These are phyloP conservation scores for Camellia lanceoleosa DNA, from an alignment of 148 eudicot genomes.

Conservation along the genomic window DNA sequence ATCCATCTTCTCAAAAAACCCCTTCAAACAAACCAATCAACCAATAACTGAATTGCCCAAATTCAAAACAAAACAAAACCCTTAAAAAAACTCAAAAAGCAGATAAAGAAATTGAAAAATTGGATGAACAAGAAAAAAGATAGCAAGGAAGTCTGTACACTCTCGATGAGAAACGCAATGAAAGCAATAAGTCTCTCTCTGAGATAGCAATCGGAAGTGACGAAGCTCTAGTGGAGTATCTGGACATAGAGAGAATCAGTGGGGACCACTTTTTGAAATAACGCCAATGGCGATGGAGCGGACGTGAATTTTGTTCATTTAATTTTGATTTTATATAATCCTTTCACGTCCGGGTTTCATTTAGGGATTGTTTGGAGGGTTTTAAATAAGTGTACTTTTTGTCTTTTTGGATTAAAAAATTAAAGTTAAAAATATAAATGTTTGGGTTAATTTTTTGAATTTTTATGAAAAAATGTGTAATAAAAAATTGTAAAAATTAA, in stretches of 20 bases:
- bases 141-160: background rate
- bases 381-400: too few species aligned
- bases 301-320: background rate
- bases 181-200: background rate
- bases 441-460: too few species aligned
- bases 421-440: too few species aligned
- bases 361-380: too few species aligned
- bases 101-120: background rate
- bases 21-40: background rate
- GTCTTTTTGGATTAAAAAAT: too few species aligned
- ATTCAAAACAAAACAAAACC: background rate
- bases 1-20: constrained; percentile 6
- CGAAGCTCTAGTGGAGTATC: background rate
- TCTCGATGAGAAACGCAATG: background rate
- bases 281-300: background rate
- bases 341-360: background rate
- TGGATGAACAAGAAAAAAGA: background rate
- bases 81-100: background rate
- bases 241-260: background rate
- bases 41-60: background rate
- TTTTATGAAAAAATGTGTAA: too few species aligned
- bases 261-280: background rate
- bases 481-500: too few species aligned
- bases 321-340: background rate
- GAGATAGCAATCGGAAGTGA: background rate